Evolutionary conservation across 306 rosid species (phyloP).

Genomic region (Trifolium fragiferum): DNA sequence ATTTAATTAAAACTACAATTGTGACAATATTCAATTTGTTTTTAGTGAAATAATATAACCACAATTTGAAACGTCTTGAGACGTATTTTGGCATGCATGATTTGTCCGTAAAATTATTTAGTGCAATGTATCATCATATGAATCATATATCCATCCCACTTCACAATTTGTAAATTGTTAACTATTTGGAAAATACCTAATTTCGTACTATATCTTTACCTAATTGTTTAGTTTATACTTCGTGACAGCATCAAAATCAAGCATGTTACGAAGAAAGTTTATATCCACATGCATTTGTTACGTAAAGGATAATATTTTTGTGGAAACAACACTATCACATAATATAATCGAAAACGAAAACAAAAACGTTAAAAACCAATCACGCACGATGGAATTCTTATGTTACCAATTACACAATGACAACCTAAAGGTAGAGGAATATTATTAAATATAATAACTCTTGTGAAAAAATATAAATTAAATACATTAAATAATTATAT

Average conservation of each 20-base stretch:
- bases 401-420: not conserved
- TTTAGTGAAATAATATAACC: conserved; percentile 11
- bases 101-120: not conserved
- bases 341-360: conserved; percentile 24
- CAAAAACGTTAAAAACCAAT: conserved; percentile 5
- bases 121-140: conserved; percentile 14
- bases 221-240: conserved; percentile 35
- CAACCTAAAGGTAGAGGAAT: not conserved
- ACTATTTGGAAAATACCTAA: conserved; percentile 40
- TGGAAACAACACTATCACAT: conserved; percentile 16
- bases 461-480: not conserved
- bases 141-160: conserved; percentile 1
- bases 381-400: not conserved
- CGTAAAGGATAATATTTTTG: conserved; percentile 22
- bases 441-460: not conserved
- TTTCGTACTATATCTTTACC: conserved; percentile 27
- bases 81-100: conserved; percentile 3
- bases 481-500: not conserved
- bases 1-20: not conserved
- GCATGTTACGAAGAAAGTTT: not conserved
- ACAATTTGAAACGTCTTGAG: conserved; percentile 3
- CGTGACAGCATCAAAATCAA: conserved; percentile 21
- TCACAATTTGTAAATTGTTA: conserved; percentile 1
- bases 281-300: not conserved
- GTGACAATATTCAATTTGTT: not conserved